Base-by-base conservation (phyloP, 768 basidiomycete genomes). In the Rhizopogon vesiculosus region DNA sequence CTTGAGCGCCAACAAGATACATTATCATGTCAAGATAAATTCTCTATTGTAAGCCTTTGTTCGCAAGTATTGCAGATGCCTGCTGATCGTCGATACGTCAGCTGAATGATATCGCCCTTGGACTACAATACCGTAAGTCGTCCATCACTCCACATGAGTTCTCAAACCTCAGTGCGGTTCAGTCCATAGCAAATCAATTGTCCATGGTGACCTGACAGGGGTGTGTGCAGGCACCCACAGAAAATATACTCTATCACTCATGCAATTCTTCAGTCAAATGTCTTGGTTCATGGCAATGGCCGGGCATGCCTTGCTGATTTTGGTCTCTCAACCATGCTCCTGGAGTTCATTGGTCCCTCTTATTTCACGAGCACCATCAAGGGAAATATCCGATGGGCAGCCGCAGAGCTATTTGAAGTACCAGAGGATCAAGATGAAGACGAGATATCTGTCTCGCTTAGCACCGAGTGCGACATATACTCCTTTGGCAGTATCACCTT, bases 371-470 rank as follows among this genome's bases (percentile, higher is more conserved):
- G 16, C n/a, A 29, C 44, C 22, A 45, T 69, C 31, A 55, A 45
- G 25, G 77, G 78, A 5, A 71, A 74, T 18, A 69, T 76, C 22
- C 70, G 78, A 0, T 78, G 77, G 76, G 73, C 76, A 5, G 78
- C 76, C 48, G 62, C 74, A 0, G 59, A 69, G n/a, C 61, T 78
- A 1, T 77, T 72, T 56, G 31, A 29, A 5, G 16, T 55, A n/a
- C 18, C 22, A 7, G 18, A 18, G 5, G 25, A 45, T 18, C 9
- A 22, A n/a, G 45, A 46, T n/a, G 43, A 33, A 31, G 10, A 3
- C 3, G 39, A 15, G 5, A 25, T 25, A 3, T 25, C 22, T 25
- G 10, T 13, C 15, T 51, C 49, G 3, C 49, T 51, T 16, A 53
- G 41, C 42, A 76, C 59, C 64, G 61, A 15, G 29, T 74, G 66